Evolutionary conservation across 495 filamentous ascomycete genomes (phyloP), one percentile per base, ranked within the genome.

Genomic region (Podospora didyma): DNA sequence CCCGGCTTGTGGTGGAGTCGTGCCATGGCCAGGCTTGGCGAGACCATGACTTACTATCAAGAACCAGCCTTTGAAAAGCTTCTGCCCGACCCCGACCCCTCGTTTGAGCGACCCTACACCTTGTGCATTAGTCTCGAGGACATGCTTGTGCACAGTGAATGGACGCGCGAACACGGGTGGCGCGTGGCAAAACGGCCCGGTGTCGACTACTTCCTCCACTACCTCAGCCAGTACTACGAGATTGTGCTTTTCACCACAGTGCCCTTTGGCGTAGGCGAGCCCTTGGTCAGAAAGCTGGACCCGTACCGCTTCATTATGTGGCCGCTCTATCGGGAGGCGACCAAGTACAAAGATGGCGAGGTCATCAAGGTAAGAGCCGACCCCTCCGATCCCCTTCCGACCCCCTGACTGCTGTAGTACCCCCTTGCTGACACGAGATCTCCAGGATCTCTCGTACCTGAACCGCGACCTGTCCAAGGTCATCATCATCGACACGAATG

Each of bases 151-250:
- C 93, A 97, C 72, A 91, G 87, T 69, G 89, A 96, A 63, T 98
- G 94, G 94, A 83, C 83, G 20, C 83, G 92, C 49, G 88, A 97
- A 62, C 88, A 97, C 63, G 94, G 94, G 24, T 98, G 94, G 93
- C 85, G 93, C 55, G 82, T 93, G 61, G 94, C 94, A 42, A 98
- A 98, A 75, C 84, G 94, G 34, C 94, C 94, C 24, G 94, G 94
- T 41, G 80, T 96, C 46, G 94, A 98, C 75, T 98, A 98, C 77
- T 97, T 98, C 77, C 72, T 98, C 52, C 89, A 88, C 65, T 98
- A 98, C 68, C 79, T 98, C 39, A 91, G 87, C 72, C 90, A 96
- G 69, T 97, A 97, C 78, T 98, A 96, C 71, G 94, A 98, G 69
- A 79, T 98, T 21, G 95, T 97, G 37, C 82, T 98, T 46, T 98